A percentile compares a stretch with the other conserved stretches of the same genome.
Evolutionary conservation across 331 rosid species (phyloP).

Genomic region (Phaseolus coccineus): DNA sequence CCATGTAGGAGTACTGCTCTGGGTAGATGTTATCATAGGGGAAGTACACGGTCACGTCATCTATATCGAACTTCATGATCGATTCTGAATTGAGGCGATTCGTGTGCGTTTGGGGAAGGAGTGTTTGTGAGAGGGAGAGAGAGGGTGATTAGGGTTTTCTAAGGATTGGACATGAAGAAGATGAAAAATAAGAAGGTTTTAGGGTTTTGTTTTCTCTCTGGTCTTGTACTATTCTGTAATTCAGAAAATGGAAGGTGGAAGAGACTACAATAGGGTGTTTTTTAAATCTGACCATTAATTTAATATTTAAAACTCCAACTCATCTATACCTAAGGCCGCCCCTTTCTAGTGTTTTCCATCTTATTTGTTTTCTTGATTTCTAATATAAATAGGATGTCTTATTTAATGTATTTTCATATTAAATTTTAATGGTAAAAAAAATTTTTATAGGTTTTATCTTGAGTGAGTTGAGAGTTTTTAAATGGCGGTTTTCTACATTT

Average conservation of each 20-base stretch:
- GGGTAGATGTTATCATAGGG: slow-evolving; percentile 94
- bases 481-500: too few relatives aligned
- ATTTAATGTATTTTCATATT: too few relatives aligned
- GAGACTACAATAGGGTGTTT: too few relatives aligned
- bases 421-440: too few relatives aligned
- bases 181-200: background rate
- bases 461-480: too few relatives aligned
- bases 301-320: too few relatives aligned
- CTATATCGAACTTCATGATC: slow-evolving; percentile 75
- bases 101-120: background rate
- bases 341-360: too few relatives aligned
- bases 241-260: background rate
- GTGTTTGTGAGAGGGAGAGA: background rate
- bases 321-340: too few relatives aligned
- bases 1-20: slow-evolving; percentile 86
- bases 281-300: too few relatives aligned
- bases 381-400: too few relatives aligned
- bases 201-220: background rate
- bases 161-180: background rate
- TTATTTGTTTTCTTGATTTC: too few relatives aligned
- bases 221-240: background rate
- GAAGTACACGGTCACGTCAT: slow-evolving; percentile 82
- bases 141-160: background rate
- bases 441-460: too few relatives aligned
- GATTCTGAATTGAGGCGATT: background rate